Evolutionary conservation across 208 protist species (phyloP).

Genomic region (Crithidia brevicula): DNA sequence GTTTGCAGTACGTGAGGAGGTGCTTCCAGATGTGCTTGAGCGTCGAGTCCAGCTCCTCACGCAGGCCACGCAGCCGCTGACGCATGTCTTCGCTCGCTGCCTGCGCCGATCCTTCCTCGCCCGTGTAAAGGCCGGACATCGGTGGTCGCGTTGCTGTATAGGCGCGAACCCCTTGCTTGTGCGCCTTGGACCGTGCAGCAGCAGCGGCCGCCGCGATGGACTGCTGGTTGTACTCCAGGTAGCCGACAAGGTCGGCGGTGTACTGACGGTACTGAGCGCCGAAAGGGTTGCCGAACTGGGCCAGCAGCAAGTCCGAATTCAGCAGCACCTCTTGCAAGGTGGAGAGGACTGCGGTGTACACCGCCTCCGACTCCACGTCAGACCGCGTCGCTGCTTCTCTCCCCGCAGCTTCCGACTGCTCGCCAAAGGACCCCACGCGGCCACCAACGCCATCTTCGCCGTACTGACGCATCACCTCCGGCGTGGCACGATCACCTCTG

Average conservation of each 20-base stretch:
- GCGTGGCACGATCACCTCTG: conserved; percentile 1
- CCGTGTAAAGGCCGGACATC: background rate
- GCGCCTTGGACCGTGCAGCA: background rate
- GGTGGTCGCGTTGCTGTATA: background rate
- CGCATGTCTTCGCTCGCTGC: background rate
- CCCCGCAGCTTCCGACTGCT: background rate
- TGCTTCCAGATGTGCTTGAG: conserved; percentile 42
- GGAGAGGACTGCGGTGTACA: conserved; percentile 20
- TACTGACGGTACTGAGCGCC: conserved; percentile 44
- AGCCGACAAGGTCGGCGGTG: conserved; percentile 37
- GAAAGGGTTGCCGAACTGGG: conserved; percentile 41
- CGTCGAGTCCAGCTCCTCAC: conserved; percentile 17
- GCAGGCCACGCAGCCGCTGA: conserved; percentile 3
- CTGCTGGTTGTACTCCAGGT: conserved; percentile 20
- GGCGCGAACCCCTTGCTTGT: background rate
- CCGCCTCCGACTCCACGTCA: conserved; percentile 13
- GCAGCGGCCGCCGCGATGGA: background rate
- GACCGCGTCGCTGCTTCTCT: background rate
- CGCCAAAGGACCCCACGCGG: background rate
- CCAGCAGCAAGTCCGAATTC: conserved; percentile 33
- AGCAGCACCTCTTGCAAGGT: conserved; percentile 31
- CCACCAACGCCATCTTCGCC: background rate
- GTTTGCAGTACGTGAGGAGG: conserved; percentile 39
- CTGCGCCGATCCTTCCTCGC: background rate
- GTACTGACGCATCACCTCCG: background rate